These are phyloP conservation scores for Striga asiatica DNA, from an alignment of 257 asterid genomes.

Conservation along the genomic window DNA sequence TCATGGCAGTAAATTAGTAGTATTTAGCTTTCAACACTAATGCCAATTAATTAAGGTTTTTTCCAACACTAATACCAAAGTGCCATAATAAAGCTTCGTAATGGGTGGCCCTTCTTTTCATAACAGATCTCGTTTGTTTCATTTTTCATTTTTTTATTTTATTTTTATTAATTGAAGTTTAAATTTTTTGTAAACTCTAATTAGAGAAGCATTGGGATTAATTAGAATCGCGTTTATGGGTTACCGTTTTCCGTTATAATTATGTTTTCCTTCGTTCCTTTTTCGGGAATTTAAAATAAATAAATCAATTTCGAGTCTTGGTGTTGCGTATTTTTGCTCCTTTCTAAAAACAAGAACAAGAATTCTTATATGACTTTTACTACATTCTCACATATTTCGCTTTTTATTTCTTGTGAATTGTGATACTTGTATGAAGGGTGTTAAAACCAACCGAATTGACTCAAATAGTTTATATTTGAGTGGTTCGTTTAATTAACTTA, in stretches of 20 bases:
- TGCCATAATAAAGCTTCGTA: neutral
- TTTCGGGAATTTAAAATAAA: neutral
- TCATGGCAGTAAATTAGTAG: neutral
- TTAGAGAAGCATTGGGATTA: neutral
- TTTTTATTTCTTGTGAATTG: too few relatives aligned
- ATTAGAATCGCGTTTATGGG: neutral
- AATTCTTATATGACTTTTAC: too few relatives aligned
- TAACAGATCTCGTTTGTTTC: neutral
- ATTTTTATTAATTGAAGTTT: neutral
- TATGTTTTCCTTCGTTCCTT: neutral
- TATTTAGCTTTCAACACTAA: too few relatives aligned
- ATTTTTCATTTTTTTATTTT: neutral
- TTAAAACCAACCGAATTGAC: too few relatives aligned
- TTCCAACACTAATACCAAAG: neutral
- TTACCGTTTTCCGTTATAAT: neutral
- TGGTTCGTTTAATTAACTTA: too few relatives aligned
- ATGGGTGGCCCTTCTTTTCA: conserved; percentile 8
- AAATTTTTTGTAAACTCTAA: neutral
- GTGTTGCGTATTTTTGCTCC: neutral
- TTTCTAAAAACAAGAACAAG: neutral
- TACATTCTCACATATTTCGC: too few relatives aligned
- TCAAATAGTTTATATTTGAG: too few relatives aligned
- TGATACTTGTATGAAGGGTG: too few relatives aligned
- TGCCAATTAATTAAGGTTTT: too few relatives aligned
- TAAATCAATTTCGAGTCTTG: neutral